Conservation (phyloP, 306 rosid genomes). For the Psophocarpus tetragonolobus region DNA sequence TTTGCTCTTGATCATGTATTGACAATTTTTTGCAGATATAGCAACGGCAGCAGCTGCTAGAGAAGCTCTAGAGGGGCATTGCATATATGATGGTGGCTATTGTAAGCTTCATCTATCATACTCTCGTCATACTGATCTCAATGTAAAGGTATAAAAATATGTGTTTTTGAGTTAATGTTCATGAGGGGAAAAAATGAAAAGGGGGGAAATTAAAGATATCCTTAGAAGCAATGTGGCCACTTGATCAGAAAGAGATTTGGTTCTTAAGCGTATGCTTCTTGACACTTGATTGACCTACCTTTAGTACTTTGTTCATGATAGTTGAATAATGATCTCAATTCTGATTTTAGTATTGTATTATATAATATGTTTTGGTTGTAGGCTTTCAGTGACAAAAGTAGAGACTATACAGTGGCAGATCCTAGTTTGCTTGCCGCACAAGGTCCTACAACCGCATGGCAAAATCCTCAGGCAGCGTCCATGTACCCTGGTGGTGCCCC, state of each 20-base stretch:
- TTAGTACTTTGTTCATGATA: slow-evolving; percentile 20
- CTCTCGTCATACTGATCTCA: slow-evolving; percentile 99
- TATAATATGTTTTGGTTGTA: slow-evolving; percentile 28
- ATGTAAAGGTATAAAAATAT: slow-evolving; percentile 92
- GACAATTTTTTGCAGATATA: slow-evolving; percentile 48
- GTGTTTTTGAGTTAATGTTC: slow-evolving; percentile 64
- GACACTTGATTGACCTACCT: slow-evolving; percentile 52
- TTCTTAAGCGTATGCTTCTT: slow-evolving; percentile 73
- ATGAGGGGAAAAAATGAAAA: slow-evolving; percentile 52
- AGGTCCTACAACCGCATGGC: slow-evolving; percentile 38
- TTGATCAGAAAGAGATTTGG: slow-evolving; percentile 60
- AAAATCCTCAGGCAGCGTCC: slow-evolving; percentile 42
- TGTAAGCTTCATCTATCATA: slow-evolving; percentile 99
- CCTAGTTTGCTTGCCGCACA: slow-evolving; percentile 31
- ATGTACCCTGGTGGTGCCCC: slow-evolving; percentile 50
- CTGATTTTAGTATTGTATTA: slow-evolving; percentile 21
- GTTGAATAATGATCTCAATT: slow-evolving; percentile 20
- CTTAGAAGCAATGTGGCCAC: slow-evolving; percentile 63
- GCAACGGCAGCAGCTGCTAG: slow-evolving; percentile 74
- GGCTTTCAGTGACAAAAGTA: slow-evolving; percentile 93
- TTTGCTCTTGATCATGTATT: background rate
- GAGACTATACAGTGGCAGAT: slow-evolving; percentile 48
- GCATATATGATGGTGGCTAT: slow-evolving; percentile 99
- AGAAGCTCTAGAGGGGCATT: slow-evolving; percentile 91
- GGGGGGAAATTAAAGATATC: slow-evolving; percentile 47